Conservation (phyloP, 495 filamentous ascomycete species). For the Xylaria flabelliformis region DNA sequence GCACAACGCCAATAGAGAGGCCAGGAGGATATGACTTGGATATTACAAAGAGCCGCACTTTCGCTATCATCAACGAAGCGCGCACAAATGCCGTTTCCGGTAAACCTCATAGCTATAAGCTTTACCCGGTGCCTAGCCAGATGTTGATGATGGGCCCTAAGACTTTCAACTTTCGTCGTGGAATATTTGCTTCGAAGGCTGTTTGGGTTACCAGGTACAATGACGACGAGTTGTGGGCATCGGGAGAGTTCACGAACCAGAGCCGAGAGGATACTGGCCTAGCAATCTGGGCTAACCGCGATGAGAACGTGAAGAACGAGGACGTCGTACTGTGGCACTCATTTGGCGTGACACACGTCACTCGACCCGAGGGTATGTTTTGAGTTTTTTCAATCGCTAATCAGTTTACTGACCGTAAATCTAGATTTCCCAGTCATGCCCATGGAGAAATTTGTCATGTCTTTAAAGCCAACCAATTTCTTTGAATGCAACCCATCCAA, state of each 20-base stretch:
- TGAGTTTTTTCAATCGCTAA: not conserved
- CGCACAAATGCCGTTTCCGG: conserved; percentile 56
- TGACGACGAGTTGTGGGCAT: conserved; percentile 75
- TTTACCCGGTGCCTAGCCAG: conserved; percentile 71
- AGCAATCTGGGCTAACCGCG: not conserved
- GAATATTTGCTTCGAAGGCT: conserved; percentile 75
- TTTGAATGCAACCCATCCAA: not conserved
- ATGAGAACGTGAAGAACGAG: conserved; percentile 45
- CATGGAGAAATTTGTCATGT: not conserved
- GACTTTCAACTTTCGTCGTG: conserved; percentile 67
- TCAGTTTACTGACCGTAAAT: not conserved
- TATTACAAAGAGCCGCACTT: not conserved
- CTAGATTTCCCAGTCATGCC: not conserved
- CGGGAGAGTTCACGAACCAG: conserved; percentile 80
- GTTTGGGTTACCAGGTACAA: conserved; percentile 74
- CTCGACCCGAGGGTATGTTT: conserved; percentile 2
- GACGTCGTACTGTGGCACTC: conserved; percentile 59
- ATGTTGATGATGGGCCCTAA: conserved; percentile 70
- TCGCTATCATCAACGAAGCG: not conserved
- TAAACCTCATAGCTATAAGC: conserved; percentile 74
- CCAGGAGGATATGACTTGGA: not conserved
- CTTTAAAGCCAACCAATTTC: not conserved
- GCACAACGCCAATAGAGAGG: not conserved
- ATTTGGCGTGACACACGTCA: conserved; percentile 56
- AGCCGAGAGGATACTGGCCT: conserved; percentile 57